A percentile compares a stretch with the other conserved stretches of the same genome.
Evolutionary conservation across 1,139 yeast species (phyloP).

Genomic region (Chernovozyma aurita): DNA sequence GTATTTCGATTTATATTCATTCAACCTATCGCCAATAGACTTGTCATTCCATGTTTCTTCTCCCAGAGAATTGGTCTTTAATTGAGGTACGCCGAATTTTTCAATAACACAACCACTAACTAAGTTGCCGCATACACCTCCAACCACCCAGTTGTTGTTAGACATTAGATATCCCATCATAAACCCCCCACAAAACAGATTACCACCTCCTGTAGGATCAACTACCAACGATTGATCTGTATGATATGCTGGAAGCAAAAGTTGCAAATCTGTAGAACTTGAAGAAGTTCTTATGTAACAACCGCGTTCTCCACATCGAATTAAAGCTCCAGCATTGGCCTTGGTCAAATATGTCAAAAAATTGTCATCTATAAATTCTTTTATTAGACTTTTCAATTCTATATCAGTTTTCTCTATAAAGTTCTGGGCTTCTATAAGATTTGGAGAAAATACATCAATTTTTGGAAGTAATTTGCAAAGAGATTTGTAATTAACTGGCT

Average conservation of each 20-base stretch:
- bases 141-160: conserved; percentile 45
- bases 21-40: conserved; percentile 25
- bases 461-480: conserved; percentile 39
- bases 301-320: conserved; percentile 73
- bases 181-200: conserved; percentile 81
- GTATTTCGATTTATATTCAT: conserved; percentile 10
- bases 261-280: not conserved
- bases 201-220: conserved; percentile 96
- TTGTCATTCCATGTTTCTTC: conserved; percentile 22
- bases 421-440: conserved; percentile 64
- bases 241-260: conserved; percentile 67
- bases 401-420: conserved; percentile 18
- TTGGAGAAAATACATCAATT: conserved; percentile 72
- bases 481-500: conserved; percentile 38
- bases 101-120: conserved; percentile 81
- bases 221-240: conserved; percentile 45
- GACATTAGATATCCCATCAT: conserved; percentile 54
- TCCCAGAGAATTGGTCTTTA: conserved; percentile 8
- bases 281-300: conserved; percentile 31
- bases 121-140: conserved; percentile 66
- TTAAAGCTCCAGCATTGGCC: conserved; percentile 44
- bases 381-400: conserved; percentile 25
- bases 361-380: conserved; percentile 31
- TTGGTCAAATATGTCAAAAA: conserved; percentile 38
- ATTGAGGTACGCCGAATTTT: conserved; percentile 64